These are phyloP conservation scores for Ceriops decandra DNA, from an alignment of 345 rosid species.

Conservation along the genomic window DNA sequence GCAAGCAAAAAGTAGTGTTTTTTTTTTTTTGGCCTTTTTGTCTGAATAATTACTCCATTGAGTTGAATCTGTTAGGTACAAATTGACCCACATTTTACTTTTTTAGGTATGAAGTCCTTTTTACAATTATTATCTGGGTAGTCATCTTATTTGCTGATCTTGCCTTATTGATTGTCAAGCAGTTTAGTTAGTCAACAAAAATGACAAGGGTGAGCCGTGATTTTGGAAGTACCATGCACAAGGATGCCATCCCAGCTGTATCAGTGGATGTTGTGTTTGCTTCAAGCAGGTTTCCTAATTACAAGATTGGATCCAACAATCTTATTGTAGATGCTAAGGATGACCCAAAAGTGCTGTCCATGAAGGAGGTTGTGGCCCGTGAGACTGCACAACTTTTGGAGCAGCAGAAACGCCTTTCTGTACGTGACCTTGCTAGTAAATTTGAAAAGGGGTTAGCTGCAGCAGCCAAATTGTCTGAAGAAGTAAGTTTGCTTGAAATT, in stretches of 20 bases:
- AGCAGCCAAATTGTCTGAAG: slow-evolving; percentile 93
- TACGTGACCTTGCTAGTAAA: slow-evolving; percentile 89
- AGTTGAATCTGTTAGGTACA: slow-evolving; percentile 14
- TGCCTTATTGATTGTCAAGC: slow-evolving; percentile 14
- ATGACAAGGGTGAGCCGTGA: slow-evolving; percentile 80
- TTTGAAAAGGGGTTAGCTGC: slow-evolving; percentile 95
- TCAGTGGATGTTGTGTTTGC: slow-evolving; percentile 83
- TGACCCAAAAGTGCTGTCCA: slow-evolving; percentile 66
- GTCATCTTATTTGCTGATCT: slow-evolving; percentile 5
- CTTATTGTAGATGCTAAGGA: slow-evolving; percentile 70
- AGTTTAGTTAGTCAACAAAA: slow-evolving; percentile 13
- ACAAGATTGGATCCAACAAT: slow-evolving; percentile 72
- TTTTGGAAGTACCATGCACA: slow-evolving; percentile 59
- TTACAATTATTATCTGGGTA: slow-evolving; percentile 9
- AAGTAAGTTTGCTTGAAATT: slow-evolving; percentile 42
- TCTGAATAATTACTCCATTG: not conserved
- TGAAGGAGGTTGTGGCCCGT: slow-evolving; percentile 90
- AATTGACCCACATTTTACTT: slow-evolving; percentile 20
- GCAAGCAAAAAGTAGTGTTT: not conserved
- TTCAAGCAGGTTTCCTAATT: slow-evolving; percentile 77
- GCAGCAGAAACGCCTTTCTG: slow-evolving; percentile 94
- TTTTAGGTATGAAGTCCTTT: slow-evolving; percentile 12
- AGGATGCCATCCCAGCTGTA: slow-evolving; percentile 62
- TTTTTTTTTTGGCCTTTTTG: not conserved
- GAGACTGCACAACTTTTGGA: slow-evolving; percentile 85